These are phyloP conservation scores for Euphrasia arctica DNA, from an alignment of 305 asterid genomes.

Conservation along the genomic window DNA sequence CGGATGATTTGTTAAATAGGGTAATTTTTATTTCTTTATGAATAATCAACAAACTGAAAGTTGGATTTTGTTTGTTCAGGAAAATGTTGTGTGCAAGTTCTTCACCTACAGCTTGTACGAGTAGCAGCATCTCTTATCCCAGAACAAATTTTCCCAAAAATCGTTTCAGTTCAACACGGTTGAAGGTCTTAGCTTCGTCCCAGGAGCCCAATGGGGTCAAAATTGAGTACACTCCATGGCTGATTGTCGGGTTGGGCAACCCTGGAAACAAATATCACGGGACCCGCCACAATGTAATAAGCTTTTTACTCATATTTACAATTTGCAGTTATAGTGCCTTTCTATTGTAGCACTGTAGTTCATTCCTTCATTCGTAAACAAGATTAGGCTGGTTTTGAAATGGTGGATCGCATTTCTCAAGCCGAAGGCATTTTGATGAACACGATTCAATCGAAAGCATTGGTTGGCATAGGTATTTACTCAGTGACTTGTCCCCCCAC, in stretches of 20 bases:
- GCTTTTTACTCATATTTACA: not conserved
- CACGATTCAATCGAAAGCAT: conserved; percentile 87
- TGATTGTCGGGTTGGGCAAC: conserved; percentile 51
- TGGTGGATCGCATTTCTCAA: conserved; percentile 74
- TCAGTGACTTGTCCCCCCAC: not conserved
- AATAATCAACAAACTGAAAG: too few species aligned
- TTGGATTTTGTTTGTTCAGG: conserved; percentile 25
- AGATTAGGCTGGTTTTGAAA: conserved; percentile 88
- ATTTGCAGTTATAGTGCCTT: not conserved
- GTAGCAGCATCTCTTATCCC: conserved; percentile 34
- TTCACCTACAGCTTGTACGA: conserved; percentile 37
- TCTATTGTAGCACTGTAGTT: not conserved
- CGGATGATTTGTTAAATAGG: too few species aligned
- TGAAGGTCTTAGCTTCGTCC: conserved; percentile 56
- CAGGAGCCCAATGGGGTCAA: conserved; percentile 49
- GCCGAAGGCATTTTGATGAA: conserved; percentile 38
- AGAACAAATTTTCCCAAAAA: conserved; percentile 27
- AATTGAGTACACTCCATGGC: conserved; percentile 19
- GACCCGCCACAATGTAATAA: conserved; percentile 7
- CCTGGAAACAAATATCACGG: conserved; percentile 11
- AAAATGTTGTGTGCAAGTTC: conserved; percentile 64
- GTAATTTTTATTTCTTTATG: too few species aligned
- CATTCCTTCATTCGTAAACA: not conserved
- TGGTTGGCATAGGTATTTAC: conserved; percentile 80
- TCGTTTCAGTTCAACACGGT: conserved; percentile 34